Evolutionary conservation across 2,329 filamentous ascomycete genomes (phyloP).

Genomic region (Diaporthe nobilis): DNA sequence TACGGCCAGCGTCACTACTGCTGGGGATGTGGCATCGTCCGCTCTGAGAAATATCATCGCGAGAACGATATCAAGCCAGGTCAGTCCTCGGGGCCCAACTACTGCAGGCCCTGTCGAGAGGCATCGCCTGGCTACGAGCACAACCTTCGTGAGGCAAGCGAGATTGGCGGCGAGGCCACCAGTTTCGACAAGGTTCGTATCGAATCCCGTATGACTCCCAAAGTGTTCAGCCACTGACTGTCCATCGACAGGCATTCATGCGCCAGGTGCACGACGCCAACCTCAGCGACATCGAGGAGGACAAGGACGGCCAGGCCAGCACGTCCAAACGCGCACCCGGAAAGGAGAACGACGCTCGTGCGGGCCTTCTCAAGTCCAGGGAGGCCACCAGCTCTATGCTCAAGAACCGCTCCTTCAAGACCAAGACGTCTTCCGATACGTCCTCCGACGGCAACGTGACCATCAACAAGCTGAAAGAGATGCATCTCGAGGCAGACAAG

Average conservation of each 20-base stretch:
- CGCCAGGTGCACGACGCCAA: conserved; percentile 40
- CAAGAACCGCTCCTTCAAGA: conserved; percentile 34
- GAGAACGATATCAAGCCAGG: conserved; percentile 33
- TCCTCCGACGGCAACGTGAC: conserved; percentile 26
- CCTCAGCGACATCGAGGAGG: conserved; percentile 39
- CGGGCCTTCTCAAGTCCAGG: conserved; percentile 23
- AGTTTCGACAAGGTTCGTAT: conserved; percentile 32
- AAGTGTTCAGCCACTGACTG: neutral
- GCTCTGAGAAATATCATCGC: conserved; percentile 39
- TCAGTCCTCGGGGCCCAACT: conserved; percentile 36
- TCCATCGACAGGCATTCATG: conserved; percentile 34
- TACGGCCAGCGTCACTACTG: conserved; percentile 40
- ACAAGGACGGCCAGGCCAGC: conserved; percentile 19
- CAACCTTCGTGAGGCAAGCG: conserved; percentile 40
- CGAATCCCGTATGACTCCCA: neutral
- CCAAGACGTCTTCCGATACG: conserved; percentile 34
- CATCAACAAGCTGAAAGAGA: conserved; percentile 21
- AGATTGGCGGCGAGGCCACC: conserved; percentile 33
- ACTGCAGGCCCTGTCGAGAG: conserved; percentile 41
- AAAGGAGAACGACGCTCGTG: conserved; percentile 38
- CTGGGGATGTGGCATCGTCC: conserved; percentile 42
- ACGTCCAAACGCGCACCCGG: conserved; percentile 14
- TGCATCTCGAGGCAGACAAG: conserved; percentile 30
- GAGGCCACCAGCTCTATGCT: conserved; percentile 36
- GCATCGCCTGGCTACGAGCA: conserved; percentile 35